Conservation (phyloP, 768 basidiomycete species). For the Russula sp. region DNA sequence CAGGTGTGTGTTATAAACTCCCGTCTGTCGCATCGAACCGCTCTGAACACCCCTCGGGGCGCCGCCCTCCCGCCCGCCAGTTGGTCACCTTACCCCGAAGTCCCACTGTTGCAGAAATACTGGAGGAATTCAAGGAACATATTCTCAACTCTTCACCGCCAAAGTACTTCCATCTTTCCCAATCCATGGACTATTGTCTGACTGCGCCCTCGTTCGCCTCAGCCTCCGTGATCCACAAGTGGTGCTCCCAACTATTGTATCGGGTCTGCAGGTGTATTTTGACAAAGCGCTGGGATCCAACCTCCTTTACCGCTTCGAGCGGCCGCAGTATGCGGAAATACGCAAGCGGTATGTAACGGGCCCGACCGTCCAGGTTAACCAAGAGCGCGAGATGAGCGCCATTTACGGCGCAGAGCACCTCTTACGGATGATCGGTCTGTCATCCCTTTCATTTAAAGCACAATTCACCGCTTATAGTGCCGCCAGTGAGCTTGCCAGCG, state of each 20-base stretch:
- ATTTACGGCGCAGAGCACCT: constrained; percentile 96
- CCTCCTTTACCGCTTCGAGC: constrained; percentile 90
- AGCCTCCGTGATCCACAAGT: constrained; percentile 66
- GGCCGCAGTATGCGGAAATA: constrained; percentile 84
- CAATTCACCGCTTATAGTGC: background rate
- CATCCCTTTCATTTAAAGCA: background rate
- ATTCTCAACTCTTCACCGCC: constrained; percentile 43
- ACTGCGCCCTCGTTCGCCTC: background rate
- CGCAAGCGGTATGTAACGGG: constrained; percentile 71
- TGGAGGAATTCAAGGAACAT: constrained; percentile 71
- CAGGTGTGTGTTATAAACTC: constrained; percentile 48
- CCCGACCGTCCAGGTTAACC: constrained; percentile 54
- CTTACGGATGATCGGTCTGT: constrained; percentile 82
- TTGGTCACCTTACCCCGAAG: constrained; percentile 76
- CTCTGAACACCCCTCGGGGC: background rate
- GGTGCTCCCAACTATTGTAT: constrained; percentile 72
- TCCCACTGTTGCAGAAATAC: constrained; percentile 71
- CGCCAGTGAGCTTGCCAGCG: constrained; percentile 79
- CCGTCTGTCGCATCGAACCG: background rate
- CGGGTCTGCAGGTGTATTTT: constrained; percentile 87
- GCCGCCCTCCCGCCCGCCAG: constrained; percentile 35
- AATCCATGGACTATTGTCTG: background rate
- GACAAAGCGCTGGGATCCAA: constrained; percentile 87
- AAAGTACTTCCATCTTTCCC: constrained; percentile 34
- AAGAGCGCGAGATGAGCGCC: constrained; percentile 81